Conservation (phyloP, 2,329 filamentous ascomycete genomes). For the Gnomoniopsis sp. region DNA sequence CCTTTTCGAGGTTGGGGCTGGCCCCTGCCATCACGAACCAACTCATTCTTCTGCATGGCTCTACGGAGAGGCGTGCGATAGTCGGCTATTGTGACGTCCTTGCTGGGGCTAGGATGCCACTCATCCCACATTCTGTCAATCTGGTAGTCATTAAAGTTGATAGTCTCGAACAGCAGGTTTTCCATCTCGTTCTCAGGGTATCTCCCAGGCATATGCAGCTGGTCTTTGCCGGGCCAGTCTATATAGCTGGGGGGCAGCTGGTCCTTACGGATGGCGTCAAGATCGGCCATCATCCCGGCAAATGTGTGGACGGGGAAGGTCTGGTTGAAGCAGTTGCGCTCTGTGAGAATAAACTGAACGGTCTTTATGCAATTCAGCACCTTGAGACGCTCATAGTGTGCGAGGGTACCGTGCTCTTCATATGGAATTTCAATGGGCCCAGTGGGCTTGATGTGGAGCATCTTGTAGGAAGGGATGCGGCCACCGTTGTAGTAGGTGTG, state of each 20-base stretch:
- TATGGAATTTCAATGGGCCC: slow-evolving; percentile 7
- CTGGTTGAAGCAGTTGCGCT: slow-evolving; percentile 19
- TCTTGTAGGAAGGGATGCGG: slow-evolving; percentile 7
- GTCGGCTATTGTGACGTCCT: slow-evolving; percentile 4
- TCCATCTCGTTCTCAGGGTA: slow-evolving; percentile 21
- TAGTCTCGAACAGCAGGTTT: slow-evolving; percentile 20
- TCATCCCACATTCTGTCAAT: slow-evolving; percentile 13
- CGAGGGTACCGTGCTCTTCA: not conserved
- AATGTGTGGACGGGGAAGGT: slow-evolving; percentile 21
- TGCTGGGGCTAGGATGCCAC: slow-evolving; percentile 16
- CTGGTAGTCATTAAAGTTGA: slow-evolving; percentile 21
- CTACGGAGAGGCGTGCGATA: slow-evolving; percentile 12
- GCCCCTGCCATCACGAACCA: slow-evolving; percentile 6
- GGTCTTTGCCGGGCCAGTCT: slow-evolving; percentile 19
- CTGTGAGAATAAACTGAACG: slow-evolving; percentile 21
- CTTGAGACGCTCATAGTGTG: not conserved
- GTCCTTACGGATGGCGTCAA: slow-evolving; percentile 30
- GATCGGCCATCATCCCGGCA: slow-evolving; percentile 26
- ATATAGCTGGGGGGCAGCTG: slow-evolving; percentile 30
- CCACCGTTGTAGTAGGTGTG: slow-evolving; percentile 7
- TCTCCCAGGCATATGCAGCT: slow-evolving; percentile 22
- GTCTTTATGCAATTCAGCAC: slow-evolving; percentile 6
- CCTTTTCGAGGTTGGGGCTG: slow-evolving; percentile 1
- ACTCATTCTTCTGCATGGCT: slow-evolving; percentile 10
- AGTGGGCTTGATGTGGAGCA: slow-evolving; percentile 9